Evolutionary conservation across 2,329 filamentous ascomycete species (phyloP).

Genomic region (Fusarium tjaetaba): DNA sequence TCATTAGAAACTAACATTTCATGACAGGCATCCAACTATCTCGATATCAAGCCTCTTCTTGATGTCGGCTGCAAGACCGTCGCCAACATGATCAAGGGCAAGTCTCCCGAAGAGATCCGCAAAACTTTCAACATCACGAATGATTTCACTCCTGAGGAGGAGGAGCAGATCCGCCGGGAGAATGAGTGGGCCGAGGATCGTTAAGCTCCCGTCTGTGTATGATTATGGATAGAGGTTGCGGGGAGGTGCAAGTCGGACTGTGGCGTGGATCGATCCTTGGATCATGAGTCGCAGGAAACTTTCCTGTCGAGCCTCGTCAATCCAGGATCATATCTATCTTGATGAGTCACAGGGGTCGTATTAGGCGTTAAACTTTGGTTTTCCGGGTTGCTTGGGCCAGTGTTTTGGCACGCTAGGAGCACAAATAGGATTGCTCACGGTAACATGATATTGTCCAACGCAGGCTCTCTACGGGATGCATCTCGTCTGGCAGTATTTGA

Average conservation of each 20-base stretch:
- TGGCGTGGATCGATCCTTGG: background rate
- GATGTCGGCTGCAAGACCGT: constrained; percentile 99
- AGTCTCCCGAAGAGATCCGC: constrained; percentile 97
- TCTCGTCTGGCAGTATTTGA: constrained; percentile 15
- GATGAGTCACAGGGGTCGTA: constrained; percentile 25
- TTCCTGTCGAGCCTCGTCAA: background rate
- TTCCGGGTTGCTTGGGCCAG: constrained; percentile 33
- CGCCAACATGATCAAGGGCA: constrained; percentile 99
- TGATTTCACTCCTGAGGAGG: constrained; percentile 98
- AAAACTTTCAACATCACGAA: constrained; percentile 99
- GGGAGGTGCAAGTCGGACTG: background rate
- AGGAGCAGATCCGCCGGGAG: constrained; percentile 94
- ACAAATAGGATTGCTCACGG: constrained; percentile 8
- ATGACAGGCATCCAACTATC: constrained; percentile 89
- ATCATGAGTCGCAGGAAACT: background rate
- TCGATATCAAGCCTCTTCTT: constrained; percentile 97
- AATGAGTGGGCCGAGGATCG: constrained; percentile 93
- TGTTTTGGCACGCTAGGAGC: constrained; percentile 27
- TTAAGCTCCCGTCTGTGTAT: constrained; percentile 51
- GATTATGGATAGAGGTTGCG: background rate
- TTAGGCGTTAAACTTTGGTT: constrained; percentile 41
- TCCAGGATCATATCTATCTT: constrained; percentile 9
- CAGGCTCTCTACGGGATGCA: constrained; percentile 5
- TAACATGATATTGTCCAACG: background rate
- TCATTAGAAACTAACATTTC: constrained; percentile 31